These are phyloP conservation scores for Acer negundo DNA, from an alignment of 345 rosid genomes.

Conservation along the genomic window DNA sequence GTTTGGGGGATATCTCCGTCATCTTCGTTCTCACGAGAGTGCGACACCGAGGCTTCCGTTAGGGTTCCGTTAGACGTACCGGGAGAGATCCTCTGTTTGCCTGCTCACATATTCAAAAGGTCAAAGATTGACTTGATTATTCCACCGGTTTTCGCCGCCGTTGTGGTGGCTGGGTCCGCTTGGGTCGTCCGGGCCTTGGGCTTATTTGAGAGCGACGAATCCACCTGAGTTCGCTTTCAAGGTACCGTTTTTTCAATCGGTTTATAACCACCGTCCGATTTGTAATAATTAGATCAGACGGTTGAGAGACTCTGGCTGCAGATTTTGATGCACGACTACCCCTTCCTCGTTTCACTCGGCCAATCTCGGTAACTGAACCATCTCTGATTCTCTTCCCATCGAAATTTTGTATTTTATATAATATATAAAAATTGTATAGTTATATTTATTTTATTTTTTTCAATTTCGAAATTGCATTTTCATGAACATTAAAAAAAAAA, in stretches of 20 bases:
- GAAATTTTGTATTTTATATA: not conserved
- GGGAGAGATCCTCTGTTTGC: conserved; percentile 64
- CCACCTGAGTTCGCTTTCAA: conserved; percentile 23
- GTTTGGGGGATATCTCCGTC: conserved; percentile 61
- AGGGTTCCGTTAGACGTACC: conserved; percentile 70
- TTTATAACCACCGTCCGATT: conserved; percentile 5
- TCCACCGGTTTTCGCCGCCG: conserved; percentile 86
- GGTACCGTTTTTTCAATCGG: not conserved
- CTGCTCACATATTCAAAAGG: conserved; percentile 53
- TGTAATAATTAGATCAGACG: not conserved
- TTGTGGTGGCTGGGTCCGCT: conserved; percentile 77
- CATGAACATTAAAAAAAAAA: no score
- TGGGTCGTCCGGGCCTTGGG: conserved; percentile 67
- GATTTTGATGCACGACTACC: not conserved
- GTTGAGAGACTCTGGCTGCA: not conserved
- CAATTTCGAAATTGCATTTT: not conserved
- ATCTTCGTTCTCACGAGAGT: conserved; percentile 50
- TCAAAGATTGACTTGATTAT: conserved; percentile 66
- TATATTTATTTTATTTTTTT: no score
- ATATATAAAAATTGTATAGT: not conserved
- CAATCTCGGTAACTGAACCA: not conserved
- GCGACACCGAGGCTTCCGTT: conserved; percentile 45
- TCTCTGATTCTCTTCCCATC: not conserved
- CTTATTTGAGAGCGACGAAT: conserved; percentile 59
- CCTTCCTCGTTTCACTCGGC: no score